Evolutionary conservation across 805 yeast genomes (phyloP), one percentile per base, ranked within the genome.

Genomic region (Suhomyces canberraensis): DNA sequence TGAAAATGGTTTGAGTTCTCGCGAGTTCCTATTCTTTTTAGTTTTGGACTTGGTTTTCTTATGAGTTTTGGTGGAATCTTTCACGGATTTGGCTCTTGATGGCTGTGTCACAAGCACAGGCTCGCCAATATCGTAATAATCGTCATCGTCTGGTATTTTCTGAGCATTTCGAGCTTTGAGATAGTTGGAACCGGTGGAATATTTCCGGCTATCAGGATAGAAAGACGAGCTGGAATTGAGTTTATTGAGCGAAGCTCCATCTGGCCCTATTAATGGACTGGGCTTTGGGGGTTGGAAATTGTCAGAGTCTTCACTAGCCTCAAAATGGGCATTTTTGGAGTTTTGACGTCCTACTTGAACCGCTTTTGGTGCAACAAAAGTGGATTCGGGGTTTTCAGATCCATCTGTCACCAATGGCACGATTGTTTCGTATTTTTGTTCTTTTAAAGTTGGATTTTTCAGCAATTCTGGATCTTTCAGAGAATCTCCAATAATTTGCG

Each of bases 41-140:
- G 43, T 44, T 34, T 45, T 47, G 16, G 51, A 45, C 43, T 47
- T 56, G 17, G 44, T 25, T 36, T 48, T 45, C 39, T 50, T 52
- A 13, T 50, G 50, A 11, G 34, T 35, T 20, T 28, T 33, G 8
- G 53, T 64, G n/a, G 60, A 45, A 8, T 59, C 61, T 29, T 52
- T 56, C n/a, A 61, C 66, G 0, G 64, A 50, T 38, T 60, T 64
- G n/a, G 50, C 64, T 34, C 60, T 48, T 8, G 61, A 46, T 4
- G 67, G 63, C 16, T 56, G 47, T 20, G 54, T 46, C 3, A 60
- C 52, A 25, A 64, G 40, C n/a, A 51, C 56, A 4, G 69, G 68
- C 16, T 60, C 68, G 11, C 47, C 60, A 17, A 66, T 54, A 40
- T 68, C 72, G 42, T 61, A 61, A 42, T 42, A 66, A 11, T 64